Base-by-base conservation (phyloP, 306 rosid genomes). In the Myrica gale region DNA sequence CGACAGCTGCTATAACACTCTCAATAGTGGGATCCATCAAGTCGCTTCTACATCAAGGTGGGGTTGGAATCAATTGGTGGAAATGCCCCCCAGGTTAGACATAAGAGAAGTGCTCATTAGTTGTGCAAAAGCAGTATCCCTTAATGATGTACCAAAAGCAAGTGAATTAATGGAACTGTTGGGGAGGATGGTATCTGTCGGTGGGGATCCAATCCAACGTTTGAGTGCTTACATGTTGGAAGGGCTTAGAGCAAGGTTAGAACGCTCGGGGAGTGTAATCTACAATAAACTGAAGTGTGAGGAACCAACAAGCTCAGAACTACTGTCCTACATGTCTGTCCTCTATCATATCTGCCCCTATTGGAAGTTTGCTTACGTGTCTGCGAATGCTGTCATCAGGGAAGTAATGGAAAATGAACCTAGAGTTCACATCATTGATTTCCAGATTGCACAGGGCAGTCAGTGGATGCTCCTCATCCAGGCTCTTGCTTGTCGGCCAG, bases 201-300 rank as follows among this genome's bases (percentile, higher is more conserved):
- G 81, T 11, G 99, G 99, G 42, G 87, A 85, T 15, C 99, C 98
- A 47, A 75, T 82, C 9, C 91, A 92, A 73, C 85, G 99, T 69
- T 37, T 96, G 84, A 97, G 98, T 62, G 98, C 99, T 79, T 96
- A 96, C 88, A 44, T 90, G 93, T 84, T 96, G 88, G 99, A 96
- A 83, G 99, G 99, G 75, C 88, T 96, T 15, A 83, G 89, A 84
- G 99, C 99, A 41, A 89, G 87, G 86, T 44, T 89, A 83, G 97
- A 88, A 69, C 84, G 87, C 69, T 92, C 99, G 6, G 99, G 99
- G 63, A 92, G 92, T 75, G 11, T 54, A 60, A 92, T 96, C 85
- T 96, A 92, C 90, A 92, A 83, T 57, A 54, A 91, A 53, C 77
- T 95, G 56, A 89, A 83, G 74, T 96, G 99, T 32, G 87, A 87